Conservation (phyloP, 352 stramenopile species). For the Phytophthora melonis region DNA sequence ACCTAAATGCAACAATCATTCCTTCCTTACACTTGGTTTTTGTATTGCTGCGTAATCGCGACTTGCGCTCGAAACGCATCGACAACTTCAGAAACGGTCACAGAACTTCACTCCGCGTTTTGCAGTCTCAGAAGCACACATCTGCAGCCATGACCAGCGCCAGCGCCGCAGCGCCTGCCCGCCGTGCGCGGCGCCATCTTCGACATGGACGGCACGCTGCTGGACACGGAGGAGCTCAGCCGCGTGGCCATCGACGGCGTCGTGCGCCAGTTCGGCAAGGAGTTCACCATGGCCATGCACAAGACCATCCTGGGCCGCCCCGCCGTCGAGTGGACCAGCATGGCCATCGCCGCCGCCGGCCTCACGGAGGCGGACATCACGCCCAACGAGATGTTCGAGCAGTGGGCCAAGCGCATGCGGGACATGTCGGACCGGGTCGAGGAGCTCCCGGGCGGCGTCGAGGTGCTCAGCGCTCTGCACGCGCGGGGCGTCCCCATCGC, state of each 20-base stretch:
- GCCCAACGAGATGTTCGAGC: conserved; percentile 62
- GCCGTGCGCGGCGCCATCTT: conserved; percentile 70
- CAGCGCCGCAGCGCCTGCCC: not conserved
- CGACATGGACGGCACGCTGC: conserved; percentile 84
- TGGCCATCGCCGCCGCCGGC: conserved; percentile 59
- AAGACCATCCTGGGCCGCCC: conserved; percentile 82
- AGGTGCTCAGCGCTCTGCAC: conserved; percentile 58
- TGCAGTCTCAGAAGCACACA: conserved; percentile 7
- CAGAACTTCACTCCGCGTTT: conserved; percentile 28
- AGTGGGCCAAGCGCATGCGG: conserved; percentile 71
- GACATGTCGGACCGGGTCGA: conserved; percentile 63
- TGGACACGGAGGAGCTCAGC: conserved; percentile 85
- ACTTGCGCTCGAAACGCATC: not conserved
- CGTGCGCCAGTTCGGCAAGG: conserved; percentile 60
- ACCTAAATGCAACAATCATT: not conserved
- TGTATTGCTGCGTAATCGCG: not conserved
- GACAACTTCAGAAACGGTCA: conserved; percentile 29
- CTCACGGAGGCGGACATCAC: conserved; percentile 53
- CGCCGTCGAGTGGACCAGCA: conserved; percentile 73
- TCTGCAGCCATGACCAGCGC: conserved; percentile 20
- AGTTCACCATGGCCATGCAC: conserved; percentile 69
- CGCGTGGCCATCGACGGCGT: conserved; percentile 65
- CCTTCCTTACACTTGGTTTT: not conserved
- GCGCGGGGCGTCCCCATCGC: conserved; percentile 67
- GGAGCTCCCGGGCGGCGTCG: conserved; percentile 62